Conservation (phyloP, 345 rosid species). For the Pugionium dolabratum region DNA sequence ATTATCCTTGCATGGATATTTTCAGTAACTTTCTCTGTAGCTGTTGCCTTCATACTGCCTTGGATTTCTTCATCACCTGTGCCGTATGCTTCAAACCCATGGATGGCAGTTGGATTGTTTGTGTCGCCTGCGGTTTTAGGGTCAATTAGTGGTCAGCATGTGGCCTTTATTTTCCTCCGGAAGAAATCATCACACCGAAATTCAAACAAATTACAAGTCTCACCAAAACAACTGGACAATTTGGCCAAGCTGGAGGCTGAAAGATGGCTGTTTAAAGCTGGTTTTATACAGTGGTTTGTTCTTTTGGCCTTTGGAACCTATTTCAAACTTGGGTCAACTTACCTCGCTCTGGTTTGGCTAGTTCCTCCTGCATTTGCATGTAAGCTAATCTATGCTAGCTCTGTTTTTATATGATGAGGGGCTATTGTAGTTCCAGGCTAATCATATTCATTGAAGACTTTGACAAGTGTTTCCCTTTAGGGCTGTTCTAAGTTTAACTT, state of each 20-base stretch:
- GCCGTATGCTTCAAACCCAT: slow-evolving; percentile 80
- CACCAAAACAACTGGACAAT: slow-evolving; percentile 51
- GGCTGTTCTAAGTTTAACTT: slow-evolving; percentile 9
- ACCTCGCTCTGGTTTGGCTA: slow-evolving; percentile 83
- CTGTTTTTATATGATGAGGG: slow-evolving; percentile 4
- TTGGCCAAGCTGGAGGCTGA: slow-evolving; percentile 83
- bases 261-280: slow-evolving; percentile 92
- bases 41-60: slow-evolving; percentile 70
- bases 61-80: slow-evolving; percentile 70
- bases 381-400: slow-evolving; percentile 48
- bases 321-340: slow-evolving; percentile 74
- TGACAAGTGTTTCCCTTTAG: background rate
- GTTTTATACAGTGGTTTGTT: slow-evolving; percentile 81
- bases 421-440: slow-evolving; percentile 1
- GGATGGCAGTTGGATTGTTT: slow-evolving; percentile 82
- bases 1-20: slow-evolving; percentile 63
- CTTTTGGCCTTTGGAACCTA: slow-evolving; percentile 72
- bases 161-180: slow-evolving; percentile 61
- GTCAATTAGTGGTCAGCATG: slow-evolving; percentile 84
- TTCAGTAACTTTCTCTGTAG: slow-evolving; percentile 71
- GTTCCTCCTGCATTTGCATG: slow-evolving; percentile 95
- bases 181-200: slow-evolving; percentile 51
- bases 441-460: slow-evolving; percentile 7
- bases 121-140: slow-evolving; percentile 88
- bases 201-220: slow-evolving; percentile 52